phyloP scores from a whole-genome alignment of 306 rosid genomes.

The Lathyrus aphaca region DNA sequence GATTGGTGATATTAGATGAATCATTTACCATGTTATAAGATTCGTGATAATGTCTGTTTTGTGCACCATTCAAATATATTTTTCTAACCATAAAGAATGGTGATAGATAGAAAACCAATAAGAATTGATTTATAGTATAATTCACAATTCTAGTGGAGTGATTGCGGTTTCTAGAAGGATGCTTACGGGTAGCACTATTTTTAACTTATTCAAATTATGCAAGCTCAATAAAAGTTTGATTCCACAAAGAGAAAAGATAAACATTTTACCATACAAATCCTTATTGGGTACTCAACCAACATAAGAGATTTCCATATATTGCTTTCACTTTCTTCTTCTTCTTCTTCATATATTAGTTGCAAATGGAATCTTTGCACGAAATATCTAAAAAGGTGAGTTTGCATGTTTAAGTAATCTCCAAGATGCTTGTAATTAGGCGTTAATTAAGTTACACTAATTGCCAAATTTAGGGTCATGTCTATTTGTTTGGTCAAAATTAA shows the following conservation, averaged over 20 bases:
- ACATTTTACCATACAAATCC: slow-evolving; percentile 19
- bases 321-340: slow-evolving; percentile 27
- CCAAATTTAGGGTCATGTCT: slow-evolving; percentile 36
- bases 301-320: slow-evolving; percentile 21
- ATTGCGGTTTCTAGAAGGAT: slow-evolving; percentile 15
- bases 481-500: slow-evolving; percentile 59
- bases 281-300: slow-evolving; percentile 29
- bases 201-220: slow-evolving; percentile 2
- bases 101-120: too few relatives aligned
- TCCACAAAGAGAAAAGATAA: slow-evolving; percentile 25
- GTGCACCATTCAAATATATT: too few relatives aligned
- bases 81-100: too few relatives aligned
- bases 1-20: too few relatives aligned
- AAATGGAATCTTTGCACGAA: slow-evolving; percentile 31
- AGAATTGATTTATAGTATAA: too few relatives aligned
- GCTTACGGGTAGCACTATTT: background rate
- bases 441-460: slow-evolving; percentile 44
- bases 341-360: slow-evolving; percentile 31
- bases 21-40: too few relatives aligned
- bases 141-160: too few relatives aligned
- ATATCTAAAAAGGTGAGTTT: slow-evolving; percentile 10
- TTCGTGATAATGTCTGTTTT: too few relatives aligned
- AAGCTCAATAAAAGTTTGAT: slow-evolving; percentile 7
- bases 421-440: slow-evolving; percentile 43
- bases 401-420: slow-evolving; percentile 21